Percentiles rank a stretch among this genome's conserved stretches.
Evolutionary conservation across 78 protist species (phyloP).

Genomic region (Dictyostelium capitatum): DNA sequence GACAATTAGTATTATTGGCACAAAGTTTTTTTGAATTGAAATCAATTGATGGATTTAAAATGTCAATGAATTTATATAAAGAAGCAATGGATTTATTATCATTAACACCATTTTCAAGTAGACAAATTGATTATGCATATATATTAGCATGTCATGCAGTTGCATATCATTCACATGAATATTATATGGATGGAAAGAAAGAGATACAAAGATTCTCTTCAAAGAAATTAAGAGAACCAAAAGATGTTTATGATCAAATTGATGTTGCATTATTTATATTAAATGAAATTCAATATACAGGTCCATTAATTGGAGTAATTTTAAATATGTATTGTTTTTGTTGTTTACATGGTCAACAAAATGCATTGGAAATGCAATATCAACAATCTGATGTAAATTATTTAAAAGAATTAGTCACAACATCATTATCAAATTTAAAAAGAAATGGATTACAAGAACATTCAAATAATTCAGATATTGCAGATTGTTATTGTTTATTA

Average conservation of each 20-base stretch:
- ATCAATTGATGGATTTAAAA: background rate
- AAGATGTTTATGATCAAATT: slow-evolving; percentile 4
- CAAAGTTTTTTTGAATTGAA: background rate
- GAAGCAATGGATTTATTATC: background rate
- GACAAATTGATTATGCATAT: slow-evolving; percentile 5
- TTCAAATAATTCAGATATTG: background rate
- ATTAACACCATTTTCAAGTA: background rate
- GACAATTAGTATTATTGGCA: background rate
- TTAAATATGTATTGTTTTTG: background rate
- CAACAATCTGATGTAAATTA: background rate
- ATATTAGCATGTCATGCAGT: slow-evolving; percentile 1
- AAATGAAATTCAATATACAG: background rate
- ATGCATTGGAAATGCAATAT: background rate
- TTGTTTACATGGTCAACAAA: background rate
- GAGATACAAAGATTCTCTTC: background rate
- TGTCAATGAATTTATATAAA: background rate
- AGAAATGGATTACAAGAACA: background rate
- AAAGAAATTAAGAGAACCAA: slow-evolving; percentile 6
- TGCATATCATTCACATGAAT: background rate
- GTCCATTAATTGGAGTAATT: slow-evolving; percentile 1
- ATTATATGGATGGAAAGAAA: background rate
- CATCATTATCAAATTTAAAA: background rate
- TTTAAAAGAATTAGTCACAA: background rate
- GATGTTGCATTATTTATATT: background rate
- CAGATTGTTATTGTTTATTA: background rate